Evolutionary conservation across 805 yeast genomes (phyloP).

Genomic region (Wickerhamomyces hampshirensis): DNA sequence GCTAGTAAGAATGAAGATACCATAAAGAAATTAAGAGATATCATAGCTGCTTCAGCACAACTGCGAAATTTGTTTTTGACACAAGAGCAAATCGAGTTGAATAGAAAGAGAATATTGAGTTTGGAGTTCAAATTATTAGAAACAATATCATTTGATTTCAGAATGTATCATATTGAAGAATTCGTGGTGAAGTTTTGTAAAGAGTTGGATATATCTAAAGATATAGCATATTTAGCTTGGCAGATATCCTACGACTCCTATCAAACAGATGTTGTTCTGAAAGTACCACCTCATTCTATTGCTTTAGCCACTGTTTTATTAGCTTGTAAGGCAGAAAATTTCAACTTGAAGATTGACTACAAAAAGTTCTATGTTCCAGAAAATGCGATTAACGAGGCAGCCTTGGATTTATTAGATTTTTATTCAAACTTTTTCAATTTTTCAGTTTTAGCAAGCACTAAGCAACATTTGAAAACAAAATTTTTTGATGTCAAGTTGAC

Average conservation of each 20-base stretch:
- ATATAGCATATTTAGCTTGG: conserved; percentile 61
- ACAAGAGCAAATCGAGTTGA: conserved; percentile 41
- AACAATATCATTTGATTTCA: conserved; percentile 73
- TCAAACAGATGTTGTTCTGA: conserved; percentile 62
- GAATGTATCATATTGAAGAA: conserved; percentile 63
- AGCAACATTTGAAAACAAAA: conserved; percentile 29
- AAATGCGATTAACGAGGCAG: conserved; percentile 38
- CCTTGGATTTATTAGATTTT: conserved; percentile 53
- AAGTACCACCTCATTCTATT: conserved; percentile 69
- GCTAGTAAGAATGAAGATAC: conserved; percentile 83
- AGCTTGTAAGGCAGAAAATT: conserved; percentile 44
- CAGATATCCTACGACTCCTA: conserved; percentile 68
- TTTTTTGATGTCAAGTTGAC: conserved; percentile 42
- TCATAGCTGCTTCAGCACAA: conserved; percentile 40
- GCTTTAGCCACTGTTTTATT: conserved; percentile 66
- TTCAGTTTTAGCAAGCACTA: conserved; percentile 41
- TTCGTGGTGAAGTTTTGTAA: conserved; percentile 59
- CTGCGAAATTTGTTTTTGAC: conserved; percentile 25
- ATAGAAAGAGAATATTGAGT: conserved; percentile 50
- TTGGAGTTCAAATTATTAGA: conserved; percentile 74
- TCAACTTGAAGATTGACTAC: conserved; percentile 19
- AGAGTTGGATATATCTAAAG: conserved; percentile 39
- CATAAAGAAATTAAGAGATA: conserved; percentile 65
- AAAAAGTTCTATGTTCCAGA: conserved; percentile 16
- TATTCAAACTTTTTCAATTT: conserved; percentile 53